Evolutionary conservation across 495 filamentous ascomycete genomes (phyloP).

Genomic region (Podospora tetraspora): DNA sequence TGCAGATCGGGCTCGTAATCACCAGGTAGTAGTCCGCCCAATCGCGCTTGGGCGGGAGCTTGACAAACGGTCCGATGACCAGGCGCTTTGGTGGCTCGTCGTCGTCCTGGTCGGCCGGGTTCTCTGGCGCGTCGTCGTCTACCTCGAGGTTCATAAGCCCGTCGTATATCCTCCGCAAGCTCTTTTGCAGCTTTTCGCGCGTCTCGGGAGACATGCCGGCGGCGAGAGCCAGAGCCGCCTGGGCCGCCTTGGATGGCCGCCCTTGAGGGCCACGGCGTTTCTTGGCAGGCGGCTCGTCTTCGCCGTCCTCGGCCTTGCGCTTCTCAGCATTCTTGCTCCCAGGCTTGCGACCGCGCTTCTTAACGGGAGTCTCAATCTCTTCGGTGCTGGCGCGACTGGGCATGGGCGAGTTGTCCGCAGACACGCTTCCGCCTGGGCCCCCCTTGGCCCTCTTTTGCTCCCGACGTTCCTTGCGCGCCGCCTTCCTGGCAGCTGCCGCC

Average conservation of each 20-base stretch:
- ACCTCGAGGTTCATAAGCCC: slow-evolving; percentile 73
- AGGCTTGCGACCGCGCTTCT: slow-evolving; percentile 76
- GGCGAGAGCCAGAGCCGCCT: slow-evolving; percentile 27
- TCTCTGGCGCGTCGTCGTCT: slow-evolving; percentile 49
- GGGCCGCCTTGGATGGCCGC: slow-evolving; percentile 50
- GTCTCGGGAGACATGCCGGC: slow-evolving; percentile 40
- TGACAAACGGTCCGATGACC: slow-evolving; percentile 92
- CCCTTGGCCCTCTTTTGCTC: slow-evolving; percentile 65
- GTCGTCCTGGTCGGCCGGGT: slow-evolving; percentile 29
- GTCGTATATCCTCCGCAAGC: slow-evolving; percentile 69
- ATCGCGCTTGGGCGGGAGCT: slow-evolving; percentile 75
- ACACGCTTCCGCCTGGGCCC: slow-evolving; percentile 37
- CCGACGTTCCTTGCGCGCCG: slow-evolving; percentile 76
- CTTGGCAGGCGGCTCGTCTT: slow-evolving; percentile 70
- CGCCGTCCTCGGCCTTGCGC: slow-evolving; percentile 81
- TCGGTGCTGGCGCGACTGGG: slow-evolving; percentile 77
- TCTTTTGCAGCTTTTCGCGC: slow-evolving; percentile 63
- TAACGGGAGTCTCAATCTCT: slow-evolving; percentile 51
- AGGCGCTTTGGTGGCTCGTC: slow-evolving; percentile 52
- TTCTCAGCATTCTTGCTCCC: slow-evolving; percentile 61
- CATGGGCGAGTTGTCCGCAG: slow-evolving; percentile 65
- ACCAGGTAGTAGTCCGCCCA: slow-evolving; percentile 93
- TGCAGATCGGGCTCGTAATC: slow-evolving; percentile 85
- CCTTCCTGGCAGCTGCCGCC: slow-evolving; percentile 83
- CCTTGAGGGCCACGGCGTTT: slow-evolving; percentile 65